Base-by-base conservation (phyloP, 2,329 filamentous ascomycete genomes). In the Parascedosporium putredinis region DNA sequence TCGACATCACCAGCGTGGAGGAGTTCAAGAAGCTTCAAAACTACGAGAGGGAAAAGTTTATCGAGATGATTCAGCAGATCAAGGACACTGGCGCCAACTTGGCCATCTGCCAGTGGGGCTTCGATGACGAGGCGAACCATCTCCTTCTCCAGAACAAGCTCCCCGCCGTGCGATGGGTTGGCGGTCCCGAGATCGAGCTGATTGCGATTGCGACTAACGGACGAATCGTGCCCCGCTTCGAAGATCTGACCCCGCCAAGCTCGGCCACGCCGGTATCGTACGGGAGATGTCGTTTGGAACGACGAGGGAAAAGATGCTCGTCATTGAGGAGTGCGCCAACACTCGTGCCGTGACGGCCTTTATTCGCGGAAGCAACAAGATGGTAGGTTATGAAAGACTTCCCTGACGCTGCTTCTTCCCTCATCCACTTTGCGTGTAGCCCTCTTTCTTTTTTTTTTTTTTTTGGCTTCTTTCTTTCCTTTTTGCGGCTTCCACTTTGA, bases 291-390 rank as follows among this genome's bases (percentile, higher is more conserved):
- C 81, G 24, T 98, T 98, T 62, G 93, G 93, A 60, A 98, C 93
- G 2, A 98, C 93, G 40, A 81, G 93, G 62, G 93, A 98, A 71
- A 97, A 98, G 81, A 98, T 98, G 93, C 76, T 98, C 59, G 88
- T 98, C 51, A 98, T 98, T 60, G 94, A 98, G 72, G 93, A 98
- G 71, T 98, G 93, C 64, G 93, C 94, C 62, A 98, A 98, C 73
- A 95, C 88, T 52, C 78, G 93, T 60, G 93, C 93, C 42, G 94
- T 98, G 53, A 98, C 93, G 2, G 83, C 95, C 50, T 98, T 98
- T 67, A 87, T 98, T 53, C 79, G 93, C 62, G 93, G 93, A 62
- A 95, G 89, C 76, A 98, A 98, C 79, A 98, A 97, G 78, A 98
- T 98, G 93, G 88, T 91, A 69, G 64, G 77, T 68, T n/a, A 14